These are phyloP conservation scores for Pinus tabuliformis DNA, from an alignment of 75 land plant species.

Conservation along the genomic window DNA sequence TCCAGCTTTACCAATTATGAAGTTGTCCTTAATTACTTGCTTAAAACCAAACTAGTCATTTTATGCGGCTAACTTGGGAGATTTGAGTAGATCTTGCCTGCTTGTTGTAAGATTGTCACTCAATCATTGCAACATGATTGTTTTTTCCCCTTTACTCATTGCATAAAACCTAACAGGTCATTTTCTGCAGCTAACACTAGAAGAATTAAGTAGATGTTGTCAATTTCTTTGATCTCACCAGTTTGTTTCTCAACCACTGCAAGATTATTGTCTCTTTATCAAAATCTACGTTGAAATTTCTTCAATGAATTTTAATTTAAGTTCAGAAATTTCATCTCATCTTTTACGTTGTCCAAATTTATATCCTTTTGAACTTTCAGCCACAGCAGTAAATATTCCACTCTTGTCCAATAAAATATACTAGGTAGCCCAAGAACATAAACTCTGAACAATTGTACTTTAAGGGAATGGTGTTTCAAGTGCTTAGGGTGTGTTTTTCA, in stretches of 20 bases:
- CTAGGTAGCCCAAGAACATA: too few species aligned
- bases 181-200: constrained; percentile 53
- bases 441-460: too few species aligned
- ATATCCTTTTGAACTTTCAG: too few species aligned
- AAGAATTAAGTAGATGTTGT: constrained; percentile 14
- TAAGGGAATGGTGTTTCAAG: too few species aligned
- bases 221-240: not conserved
- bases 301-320: too few species aligned
- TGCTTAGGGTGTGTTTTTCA: too few species aligned
- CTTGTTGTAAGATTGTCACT: not conserved
- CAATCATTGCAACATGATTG: not conserved
- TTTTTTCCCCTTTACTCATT: constrained; percentile 24
- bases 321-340: too few species aligned
- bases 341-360: too few species aligned
- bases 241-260: not conserved
- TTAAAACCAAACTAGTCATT: constrained; percentile 47
- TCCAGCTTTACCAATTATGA: constrained; percentile 23
- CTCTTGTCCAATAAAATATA: too few species aligned
- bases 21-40: constrained; percentile 37
- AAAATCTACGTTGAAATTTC: too few species aligned
- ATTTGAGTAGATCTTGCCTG: constrained; percentile 6
- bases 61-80: constrained; percentile 58
- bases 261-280: not conserved
- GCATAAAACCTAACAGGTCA: constrained; percentile 18
- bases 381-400: too few species aligned